Evolutionary conservation across 2,329 filamentous ascomycete genomes (phyloP).

Genomic region (Alternaria brassicicola): DNA sequence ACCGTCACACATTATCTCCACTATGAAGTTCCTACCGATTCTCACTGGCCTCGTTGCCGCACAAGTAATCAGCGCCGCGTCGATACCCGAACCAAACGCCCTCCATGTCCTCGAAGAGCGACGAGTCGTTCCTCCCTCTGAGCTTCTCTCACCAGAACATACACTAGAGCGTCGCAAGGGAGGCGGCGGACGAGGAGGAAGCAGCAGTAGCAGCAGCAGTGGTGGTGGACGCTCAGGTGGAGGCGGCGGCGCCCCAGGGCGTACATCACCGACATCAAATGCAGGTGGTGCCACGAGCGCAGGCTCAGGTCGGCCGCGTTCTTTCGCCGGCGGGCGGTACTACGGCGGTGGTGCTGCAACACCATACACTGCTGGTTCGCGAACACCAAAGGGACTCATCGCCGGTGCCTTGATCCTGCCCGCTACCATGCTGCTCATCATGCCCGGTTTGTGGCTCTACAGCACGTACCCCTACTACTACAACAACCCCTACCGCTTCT

Average conservation of each 20-base stretch:
- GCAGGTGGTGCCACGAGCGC: constrained; percentile 55
- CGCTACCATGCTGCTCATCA: constrained; percentile 58
- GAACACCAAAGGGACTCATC: constrained; percentile 59
- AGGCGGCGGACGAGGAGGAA: constrained; percentile 44
- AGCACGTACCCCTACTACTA: constrained; percentile 68
- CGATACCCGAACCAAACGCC: constrained; percentile 36
- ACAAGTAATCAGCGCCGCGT: constrained; percentile 32
- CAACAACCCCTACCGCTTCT: constrained; percentile 60
- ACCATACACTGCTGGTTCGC: constrained; percentile 66
- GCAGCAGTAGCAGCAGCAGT: constrained; percentile 30
- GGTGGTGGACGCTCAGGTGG: constrained; percentile 20
- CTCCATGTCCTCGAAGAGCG: constrained; percentile 30
- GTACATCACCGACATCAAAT: constrained; percentile 37
- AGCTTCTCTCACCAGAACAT: constrained; percentile 40
- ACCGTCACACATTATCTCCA: constrained; percentile 14
- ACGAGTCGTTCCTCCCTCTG: constrained; percentile 18
- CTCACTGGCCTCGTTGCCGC: constrained; percentile 32
- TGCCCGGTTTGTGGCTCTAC: constrained; percentile 70
- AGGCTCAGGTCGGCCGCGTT: constrained; percentile 63
- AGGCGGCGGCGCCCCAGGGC: constrained; percentile 16
- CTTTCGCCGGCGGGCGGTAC: constrained; percentile 67
- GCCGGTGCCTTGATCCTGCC: constrained; percentile 57
- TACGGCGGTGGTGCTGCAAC: constrained; percentile 66
- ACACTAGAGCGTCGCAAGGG: constrained; percentile 48
- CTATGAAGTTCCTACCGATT: constrained; percentile 36